Evolutionary conservation across 345 rosid genomes (phyloP).

Genomic region (Viola odorata): DNA sequence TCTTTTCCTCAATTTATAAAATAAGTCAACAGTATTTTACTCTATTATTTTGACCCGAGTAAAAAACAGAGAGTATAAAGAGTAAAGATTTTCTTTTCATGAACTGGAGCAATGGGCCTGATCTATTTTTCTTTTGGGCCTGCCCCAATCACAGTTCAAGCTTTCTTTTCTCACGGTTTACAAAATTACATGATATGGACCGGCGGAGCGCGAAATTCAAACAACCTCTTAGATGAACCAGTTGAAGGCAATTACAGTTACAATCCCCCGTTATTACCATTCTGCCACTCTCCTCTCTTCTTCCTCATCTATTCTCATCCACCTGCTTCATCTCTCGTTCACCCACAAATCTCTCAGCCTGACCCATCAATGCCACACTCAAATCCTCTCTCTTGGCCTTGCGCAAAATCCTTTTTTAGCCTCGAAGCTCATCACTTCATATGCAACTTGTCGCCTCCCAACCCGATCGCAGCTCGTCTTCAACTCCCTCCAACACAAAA

Average conservation of each 20-base stretch:
- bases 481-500: constrained; percentile 24
- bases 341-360: constrained; percentile 26
- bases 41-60: no score
- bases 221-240: not conserved
- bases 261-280: constrained; percentile 17
- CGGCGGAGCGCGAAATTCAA: not conserved
- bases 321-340: constrained; percentile 33
- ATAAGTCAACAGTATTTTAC: no score
- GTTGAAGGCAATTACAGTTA: not conserved
- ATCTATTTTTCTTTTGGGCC: no score
- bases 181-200: no score
- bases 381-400: constrained; percentile 27
- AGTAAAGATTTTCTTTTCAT: no score
- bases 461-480: constrained; percentile 39
- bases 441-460: constrained; percentile 29
- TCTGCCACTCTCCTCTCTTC: constrained; percentile 15
- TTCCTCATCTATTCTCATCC: constrained; percentile 28
- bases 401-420: constrained; percentile 38
- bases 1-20: no score
- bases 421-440: constrained; percentile 55
- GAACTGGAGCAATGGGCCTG: no score
- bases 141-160: no score
- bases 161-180: no score
- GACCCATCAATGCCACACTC: constrained; percentile 47
- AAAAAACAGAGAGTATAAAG: no score